A percentile compares a stretch with the other conserved stretches of the same genome.
These are phyloP conservation scores for Delitschia confertaspora DNA, from an alignment of 495 filamentous ascomycete species.

Conservation along the genomic window DNA sequence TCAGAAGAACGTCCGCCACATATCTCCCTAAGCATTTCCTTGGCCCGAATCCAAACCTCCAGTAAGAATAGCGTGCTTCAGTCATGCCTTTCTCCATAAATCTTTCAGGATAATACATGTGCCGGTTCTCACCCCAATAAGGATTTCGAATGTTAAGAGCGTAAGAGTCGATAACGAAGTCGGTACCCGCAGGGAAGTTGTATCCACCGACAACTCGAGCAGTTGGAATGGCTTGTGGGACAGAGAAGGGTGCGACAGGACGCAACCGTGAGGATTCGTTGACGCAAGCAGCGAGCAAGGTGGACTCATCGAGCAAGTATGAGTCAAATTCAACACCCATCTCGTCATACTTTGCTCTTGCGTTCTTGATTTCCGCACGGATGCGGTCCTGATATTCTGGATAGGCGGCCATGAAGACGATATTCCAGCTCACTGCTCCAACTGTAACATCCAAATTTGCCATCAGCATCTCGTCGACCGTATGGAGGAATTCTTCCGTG, in stretches of 20 bases:
- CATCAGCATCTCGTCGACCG: constrained; percentile 40
- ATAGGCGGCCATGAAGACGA: constrained; percentile 36
- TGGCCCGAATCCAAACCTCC: constrained; percentile 23
- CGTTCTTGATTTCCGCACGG: background rate
- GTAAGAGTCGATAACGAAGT: constrained; percentile 36
- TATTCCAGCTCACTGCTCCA: constrained; percentile 35
- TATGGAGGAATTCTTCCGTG: constrained; percentile 32
- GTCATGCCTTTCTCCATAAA: background rate
- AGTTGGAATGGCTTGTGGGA: constrained; percentile 34
- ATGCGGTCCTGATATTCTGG: constrained; percentile 11
- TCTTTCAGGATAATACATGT: constrained; percentile 24
- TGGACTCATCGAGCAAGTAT: constrained; percentile 1
- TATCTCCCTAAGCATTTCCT: constrained; percentile 16
- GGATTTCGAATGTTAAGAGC: constrained; percentile 35
- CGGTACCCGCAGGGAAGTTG: constrained; percentile 22
- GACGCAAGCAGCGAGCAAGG: constrained; percentile 31
- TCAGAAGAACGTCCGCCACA: constrained; percentile 3
- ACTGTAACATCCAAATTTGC: constrained; percentile 42
- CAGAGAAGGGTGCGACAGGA: constrained; percentile 35
- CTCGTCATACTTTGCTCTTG: background rate
- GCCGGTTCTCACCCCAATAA: constrained; percentile 33
- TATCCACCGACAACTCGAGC: background rate
- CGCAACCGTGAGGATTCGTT: constrained; percentile 34
- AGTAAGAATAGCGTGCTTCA: constrained; percentile 12
- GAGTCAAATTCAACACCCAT: background rate